These are phyloP conservation scores for Colletotrichum sp. DNA, from an alignment of 2,329 filamentous ascomycete species.

Conservation along the genomic window DNA sequence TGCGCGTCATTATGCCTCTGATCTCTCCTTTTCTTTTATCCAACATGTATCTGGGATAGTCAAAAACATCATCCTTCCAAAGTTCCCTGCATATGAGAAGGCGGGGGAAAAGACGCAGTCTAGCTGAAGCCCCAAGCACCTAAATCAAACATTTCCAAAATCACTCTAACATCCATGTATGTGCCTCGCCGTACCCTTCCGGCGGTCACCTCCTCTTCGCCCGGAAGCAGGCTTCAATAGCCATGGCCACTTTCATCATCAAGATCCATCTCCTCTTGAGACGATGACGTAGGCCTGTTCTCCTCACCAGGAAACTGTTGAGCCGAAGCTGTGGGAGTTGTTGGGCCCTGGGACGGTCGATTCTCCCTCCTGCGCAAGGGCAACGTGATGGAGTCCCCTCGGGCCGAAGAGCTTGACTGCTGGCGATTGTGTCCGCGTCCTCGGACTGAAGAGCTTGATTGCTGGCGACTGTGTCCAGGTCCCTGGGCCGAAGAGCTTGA, in stretches of 20 bases:
- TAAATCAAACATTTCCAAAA: neutral
- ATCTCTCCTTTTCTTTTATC: neutral
- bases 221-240: neutral
- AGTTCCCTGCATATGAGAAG: neutral
- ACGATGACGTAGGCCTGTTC: rapidly evolving
- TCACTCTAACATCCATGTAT: neutral
- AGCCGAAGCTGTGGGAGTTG: neutral
- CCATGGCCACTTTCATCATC: rapidly evolving
- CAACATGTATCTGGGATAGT: neutral
- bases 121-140: neutral
- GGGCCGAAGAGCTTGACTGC: too few species aligned
- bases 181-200: neutral
- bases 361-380: neutral
- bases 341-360: neutral
- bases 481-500: too few species aligned
- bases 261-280: neutral
- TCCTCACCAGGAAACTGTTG: neutral
- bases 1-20: neutral
- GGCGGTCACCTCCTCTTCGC: neutral
- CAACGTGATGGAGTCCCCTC: neutral
- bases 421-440: too few species aligned
- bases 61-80: neutral
- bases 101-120: neutral
- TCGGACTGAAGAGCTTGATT: too few species aligned
- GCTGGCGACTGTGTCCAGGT: neutral